Evolutionary conservation across 2,329 filamentous ascomycete genomes (phyloP), one percentile per base, ranked within the genome.

Genomic region (Phialophora chinensis): DNA sequence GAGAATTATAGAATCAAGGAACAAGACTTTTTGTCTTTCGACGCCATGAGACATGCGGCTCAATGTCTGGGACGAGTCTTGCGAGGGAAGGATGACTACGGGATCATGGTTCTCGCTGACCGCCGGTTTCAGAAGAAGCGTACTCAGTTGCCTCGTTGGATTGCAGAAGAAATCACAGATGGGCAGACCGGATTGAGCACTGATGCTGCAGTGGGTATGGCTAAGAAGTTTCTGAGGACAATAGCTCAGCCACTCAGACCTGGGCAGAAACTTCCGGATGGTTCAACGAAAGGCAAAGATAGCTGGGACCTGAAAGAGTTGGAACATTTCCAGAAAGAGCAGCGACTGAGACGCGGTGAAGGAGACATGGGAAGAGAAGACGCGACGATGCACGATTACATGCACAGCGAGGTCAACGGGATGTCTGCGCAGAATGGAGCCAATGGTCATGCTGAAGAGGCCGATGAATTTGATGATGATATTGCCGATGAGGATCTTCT

Each of bases 61-160:
- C 95, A 99, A 77, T 99, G 95, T 75, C 83, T 99, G 1, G 96
- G 95, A 14, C 93, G 95, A 76, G 95, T 99, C 52, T 83, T 99
- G 69, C 86, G 95, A 73, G 95, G 95, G 27, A 99, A 99, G 78
- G 96, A 99, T 76, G 95, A 99, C 79, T 99, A 99, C 78, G 95
- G 95, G n/a, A 92, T 99, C 82, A 99, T 99, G 95, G 94, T 99
- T 4, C 84, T 99, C 31, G 95, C 96, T 1, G 95, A 99, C 77
- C 89, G 92, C 50, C 88, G 95, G 20, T 99, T 97, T 78, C 90
- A 92, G 76, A 96, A 95, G 81, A 98, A 98, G 80, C 86, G 93
- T 44, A 84, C 79, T 2, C 96, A 99, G 79, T 83, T 99, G 31
- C 95, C 95, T 11, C 97, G 97, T 77, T 99, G 95, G 95, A 99